These are phyloP conservation scores for Diplodia seriata DNA, from an alignment of 2,329 filamentous ascomycete genomes.

Conservation along the genomic window DNA sequence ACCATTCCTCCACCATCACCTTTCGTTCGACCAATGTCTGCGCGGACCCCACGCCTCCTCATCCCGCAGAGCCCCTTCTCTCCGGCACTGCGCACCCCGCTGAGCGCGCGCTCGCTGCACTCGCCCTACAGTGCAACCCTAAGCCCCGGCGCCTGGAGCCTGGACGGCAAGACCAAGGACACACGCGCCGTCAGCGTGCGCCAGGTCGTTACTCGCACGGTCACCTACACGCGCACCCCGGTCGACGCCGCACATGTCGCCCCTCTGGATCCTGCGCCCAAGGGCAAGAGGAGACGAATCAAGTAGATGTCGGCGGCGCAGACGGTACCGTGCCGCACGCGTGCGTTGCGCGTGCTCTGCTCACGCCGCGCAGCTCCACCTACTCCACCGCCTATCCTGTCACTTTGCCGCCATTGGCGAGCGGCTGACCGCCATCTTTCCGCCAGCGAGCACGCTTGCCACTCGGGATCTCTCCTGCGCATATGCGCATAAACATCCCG, in stretches of 20 bases:
- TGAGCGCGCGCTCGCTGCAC: slow-evolving; percentile 65
- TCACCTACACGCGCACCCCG: slow-evolving; percentile 76
- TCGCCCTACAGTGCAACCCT: slow-evolving; percentile 78
- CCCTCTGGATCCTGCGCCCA: slow-evolving; percentile 84
- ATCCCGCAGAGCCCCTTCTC: slow-evolving; percentile 81
- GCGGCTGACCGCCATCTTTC: slow-evolving; percentile 21
- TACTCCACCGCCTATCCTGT: slow-evolving; percentile 18
- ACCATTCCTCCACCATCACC: slow-evolving; percentile 66
- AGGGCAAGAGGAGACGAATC: slow-evolving; percentile 87
- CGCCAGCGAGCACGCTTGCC: slow-evolving; percentile 6
- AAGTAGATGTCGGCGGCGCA: slow-evolving; percentile 48
- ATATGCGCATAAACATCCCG: not conserved
- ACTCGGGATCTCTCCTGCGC: slow-evolving; percentile 13
- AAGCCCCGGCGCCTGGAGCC: slow-evolving; percentile 81
- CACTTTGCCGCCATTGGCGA: slow-evolving; percentile 27
- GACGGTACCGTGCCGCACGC: slow-evolving; percentile 14
- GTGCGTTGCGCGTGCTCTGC: slow-evolving; percentile 10
- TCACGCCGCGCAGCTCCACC: slow-evolving; percentile 27
- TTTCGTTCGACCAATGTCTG: slow-evolving; percentile 69
- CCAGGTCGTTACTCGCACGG: slow-evolving; percentile 92
- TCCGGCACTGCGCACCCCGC: slow-evolving; percentile 63
- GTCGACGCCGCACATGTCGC: slow-evolving; percentile 50
- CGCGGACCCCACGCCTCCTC: slow-evolving; percentile 68
- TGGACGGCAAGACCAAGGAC: slow-evolving; percentile 60
- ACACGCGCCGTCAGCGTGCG: slow-evolving; percentile 73